A percentile compares a stretch with the other conserved stretches of the same genome.
phyloP scores from a whole-genome alignment of 306 rosid species.

The Ziziphus jujuba region DNA sequence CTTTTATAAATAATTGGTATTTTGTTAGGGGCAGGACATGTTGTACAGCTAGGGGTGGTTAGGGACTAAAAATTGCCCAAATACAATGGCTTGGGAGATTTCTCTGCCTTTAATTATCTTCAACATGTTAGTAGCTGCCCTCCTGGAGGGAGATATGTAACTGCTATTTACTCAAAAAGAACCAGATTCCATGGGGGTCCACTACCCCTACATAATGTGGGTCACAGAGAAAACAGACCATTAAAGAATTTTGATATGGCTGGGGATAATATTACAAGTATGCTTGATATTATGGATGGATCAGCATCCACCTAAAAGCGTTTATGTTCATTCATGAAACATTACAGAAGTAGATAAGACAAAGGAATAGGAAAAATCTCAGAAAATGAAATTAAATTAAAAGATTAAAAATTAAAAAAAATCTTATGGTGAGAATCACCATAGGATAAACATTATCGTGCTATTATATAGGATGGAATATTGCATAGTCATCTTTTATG shows the following conservation, averaged over 20 bases:
- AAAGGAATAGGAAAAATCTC: not conserved
- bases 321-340: conserved; percentile 32
- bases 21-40: not conserved
- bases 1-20: not conserved
- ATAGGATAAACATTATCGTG: conserved; percentile 28
- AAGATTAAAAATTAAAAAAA: no score
- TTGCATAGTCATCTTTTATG: not conserved
- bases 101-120: no score
- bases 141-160: no score
- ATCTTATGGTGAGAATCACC: not conserved
- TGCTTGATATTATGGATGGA: conserved; percentile 35
- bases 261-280: conserved; percentile 10
- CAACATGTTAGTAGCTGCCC: no score
- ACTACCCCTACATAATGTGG: conserved; percentile 32
- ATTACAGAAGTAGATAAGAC: conserved; percentile 34
- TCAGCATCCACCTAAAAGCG: conserved; percentile 49
- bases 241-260: not conserved
- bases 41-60: not conserved
- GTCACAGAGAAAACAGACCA: conserved; percentile 20
- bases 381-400: no score
- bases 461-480: not conserved
- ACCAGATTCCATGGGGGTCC: conserved; percentile 27
- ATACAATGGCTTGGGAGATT: not conserved
- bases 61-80: not conserved
- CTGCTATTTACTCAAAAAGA: conserved; percentile 3